Evolutionary conservation across 73 alveolate genomes (phyloP).

Genomic region (Stentor roeselii): DNA sequence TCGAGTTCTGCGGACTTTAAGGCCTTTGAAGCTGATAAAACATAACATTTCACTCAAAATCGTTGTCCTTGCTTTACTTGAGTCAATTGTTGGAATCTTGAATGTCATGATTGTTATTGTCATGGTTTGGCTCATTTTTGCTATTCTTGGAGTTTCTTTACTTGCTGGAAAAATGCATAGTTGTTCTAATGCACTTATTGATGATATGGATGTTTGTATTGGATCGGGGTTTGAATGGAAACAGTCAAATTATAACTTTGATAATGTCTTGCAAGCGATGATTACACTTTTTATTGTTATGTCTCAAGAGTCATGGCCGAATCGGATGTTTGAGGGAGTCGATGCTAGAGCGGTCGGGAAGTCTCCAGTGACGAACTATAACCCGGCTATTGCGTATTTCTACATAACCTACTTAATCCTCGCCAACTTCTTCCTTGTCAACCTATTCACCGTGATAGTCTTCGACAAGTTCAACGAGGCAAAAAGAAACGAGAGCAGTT

Average conservation of each 20-base stretch:
- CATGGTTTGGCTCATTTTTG: slow-evolving; percentile 91
- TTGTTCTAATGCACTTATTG: slow-evolving; percentile 27
- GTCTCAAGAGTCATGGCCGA: slow-evolving; percentile 94
- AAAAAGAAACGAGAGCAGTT: slow-evolving; percentile 47
- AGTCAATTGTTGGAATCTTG: slow-evolving; percentile 76
- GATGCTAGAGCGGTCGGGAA: slow-evolving; percentile 49
- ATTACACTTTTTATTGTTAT: slow-evolving; percentile 84
- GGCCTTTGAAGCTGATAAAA: slow-evolving; percentile 87
- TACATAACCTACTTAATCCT: slow-evolving; percentile 37
- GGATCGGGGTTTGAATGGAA: slow-evolving; percentile 61
- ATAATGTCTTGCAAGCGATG: slow-evolving; percentile 83
- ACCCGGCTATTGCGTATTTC: slow-evolving; percentile 28
- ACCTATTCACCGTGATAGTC: slow-evolving; percentile 50
- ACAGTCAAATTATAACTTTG: slow-evolving; percentile 69
- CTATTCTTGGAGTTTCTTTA: slow-evolving; percentile 78
- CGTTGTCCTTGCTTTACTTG: slow-evolving; percentile 76
- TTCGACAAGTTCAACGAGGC: slow-evolving; percentile 43
- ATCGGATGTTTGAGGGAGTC: slow-evolving; percentile 64
- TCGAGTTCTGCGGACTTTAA: slow-evolving; percentile 82
- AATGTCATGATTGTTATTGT: slow-evolving; percentile 79
- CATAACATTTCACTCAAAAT: slow-evolving; percentile 84
- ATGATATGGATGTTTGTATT: slow-evolving; percentile 25
- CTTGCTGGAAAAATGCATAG: slow-evolving; percentile 77
- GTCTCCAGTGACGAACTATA: slow-evolving; percentile 27
- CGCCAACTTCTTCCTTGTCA: slow-evolving; percentile 39